These are phyloP conservation scores for Alternaria sp. DNA, from an alignment of 2,329 filamentous ascomycete genomes.

Conservation along the genomic window DNA sequence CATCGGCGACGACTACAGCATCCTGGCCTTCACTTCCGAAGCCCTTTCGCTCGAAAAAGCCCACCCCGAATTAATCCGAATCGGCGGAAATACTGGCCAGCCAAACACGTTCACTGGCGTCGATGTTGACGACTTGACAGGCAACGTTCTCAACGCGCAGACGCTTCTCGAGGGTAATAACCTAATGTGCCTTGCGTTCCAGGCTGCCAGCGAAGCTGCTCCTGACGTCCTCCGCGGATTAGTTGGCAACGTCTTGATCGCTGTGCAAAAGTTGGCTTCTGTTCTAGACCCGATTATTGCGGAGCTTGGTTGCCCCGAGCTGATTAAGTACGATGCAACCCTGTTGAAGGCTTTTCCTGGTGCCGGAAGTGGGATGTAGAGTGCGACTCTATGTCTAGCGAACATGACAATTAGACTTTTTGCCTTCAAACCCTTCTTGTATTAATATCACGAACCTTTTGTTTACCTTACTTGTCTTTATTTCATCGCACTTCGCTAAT, in stretches of 20 bases:
- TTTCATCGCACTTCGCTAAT: too few species aligned
- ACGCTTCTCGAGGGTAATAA: conserved; percentile 27
- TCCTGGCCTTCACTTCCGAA: neutral
- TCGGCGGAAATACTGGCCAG: conserved; percentile 29
- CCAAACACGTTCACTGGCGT: conserved; percentile 25
- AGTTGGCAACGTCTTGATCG: conserved; percentile 18
- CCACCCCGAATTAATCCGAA: conserved; percentile 13
- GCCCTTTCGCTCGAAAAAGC: conserved; percentile 18
- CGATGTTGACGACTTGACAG: conserved; percentile 23
- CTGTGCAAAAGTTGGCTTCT: conserved; percentile 21
- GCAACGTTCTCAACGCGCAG: conserved; percentile 23
- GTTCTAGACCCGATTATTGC: conserved; percentile 22
- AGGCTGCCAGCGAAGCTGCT: conserved; percentile 18
- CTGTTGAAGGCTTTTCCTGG: conserved; percentile 9
- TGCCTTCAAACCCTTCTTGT: neutral
- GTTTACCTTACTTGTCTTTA: neutral
- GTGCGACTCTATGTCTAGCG: neutral
- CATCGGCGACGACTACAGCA: conserved; percentile 17
- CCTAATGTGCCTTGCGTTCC: conserved; percentile 23
- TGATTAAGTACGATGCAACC: conserved; percentile 19
- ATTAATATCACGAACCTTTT: neutral
- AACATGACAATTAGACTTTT: neutral
- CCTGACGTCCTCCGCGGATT: conserved; percentile 23
- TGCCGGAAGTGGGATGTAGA: neutral
- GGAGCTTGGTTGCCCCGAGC: conserved; percentile 20